Evolutionary conservation across 768 basidiomycete genomes (phyloP).

Genomic region (Lactarius pseudohatsudake): DNA sequence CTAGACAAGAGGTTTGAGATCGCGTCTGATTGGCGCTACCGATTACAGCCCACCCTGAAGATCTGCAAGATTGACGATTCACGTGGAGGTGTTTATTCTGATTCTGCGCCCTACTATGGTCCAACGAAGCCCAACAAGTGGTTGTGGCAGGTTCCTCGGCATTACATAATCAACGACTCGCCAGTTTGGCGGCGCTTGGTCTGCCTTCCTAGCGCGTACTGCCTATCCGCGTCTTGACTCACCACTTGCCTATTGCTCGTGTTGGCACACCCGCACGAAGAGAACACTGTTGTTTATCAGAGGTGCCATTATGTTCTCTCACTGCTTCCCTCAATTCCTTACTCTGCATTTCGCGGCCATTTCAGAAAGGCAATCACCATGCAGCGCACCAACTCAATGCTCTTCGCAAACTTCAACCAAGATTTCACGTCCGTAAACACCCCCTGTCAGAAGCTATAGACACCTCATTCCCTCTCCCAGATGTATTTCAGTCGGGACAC

Average conservation of each 20-base stretch:
- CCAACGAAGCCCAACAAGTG: not conserved
- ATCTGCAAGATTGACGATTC: not conserved
- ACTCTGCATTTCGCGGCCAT: not conserved
- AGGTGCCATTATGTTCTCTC: not conserved
- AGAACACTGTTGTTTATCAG: not conserved
- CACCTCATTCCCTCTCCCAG: conserved; percentile 37
- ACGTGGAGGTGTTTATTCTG: not conserved
- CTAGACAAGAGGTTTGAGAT: not conserved
- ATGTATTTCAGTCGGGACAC: conserved; percentile 92
- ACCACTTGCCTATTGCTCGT: not conserved
- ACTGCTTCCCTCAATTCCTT: not conserved
- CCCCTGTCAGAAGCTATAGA: not conserved
- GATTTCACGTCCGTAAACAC: conserved; percentile 76
- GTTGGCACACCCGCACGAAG: conserved; percentile 1
- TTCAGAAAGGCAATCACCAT: conserved; percentile 11
- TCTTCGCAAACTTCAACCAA: conserved; percentile 97
- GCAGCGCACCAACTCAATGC: conserved; percentile 46
- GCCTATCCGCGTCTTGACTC: conserved; percentile 10
- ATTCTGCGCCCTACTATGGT: not conserved
- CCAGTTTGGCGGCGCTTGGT: not conserved
- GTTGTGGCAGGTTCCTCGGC: not conserved
- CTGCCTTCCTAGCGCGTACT: not conserved
- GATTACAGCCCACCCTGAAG: no score
- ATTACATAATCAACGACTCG: conserved; percentile 15
- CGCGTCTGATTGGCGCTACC: no score